Evolutionary conservation across 1,139 yeast genomes (phyloP), one percentile per base, ranked within the genome.

Genomic region (Magnusiomyces fungicola): DNA sequence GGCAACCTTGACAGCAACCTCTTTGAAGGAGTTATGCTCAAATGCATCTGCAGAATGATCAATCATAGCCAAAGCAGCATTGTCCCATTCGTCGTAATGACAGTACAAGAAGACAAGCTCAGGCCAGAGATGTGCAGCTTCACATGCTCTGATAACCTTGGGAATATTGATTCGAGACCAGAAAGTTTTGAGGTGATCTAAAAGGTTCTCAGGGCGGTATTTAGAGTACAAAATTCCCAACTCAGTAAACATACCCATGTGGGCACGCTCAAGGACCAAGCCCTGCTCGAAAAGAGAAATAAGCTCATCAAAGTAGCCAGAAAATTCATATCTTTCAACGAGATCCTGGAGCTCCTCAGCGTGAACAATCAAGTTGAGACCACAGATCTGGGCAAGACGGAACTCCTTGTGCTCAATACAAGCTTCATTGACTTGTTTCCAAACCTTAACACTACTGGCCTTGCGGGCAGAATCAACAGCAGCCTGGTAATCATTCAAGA

Each of bases 191-290:
- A 92, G 77, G 70, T 92, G 98, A 70, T 92, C 98, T 89, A 88
- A 86, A 48, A 95, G 87, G 70, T 83, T 84, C 53, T 82, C 87
- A 41, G 97, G 96, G 56, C 81, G 80, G 70, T 90, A 92, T 69
- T 90, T 92, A 59, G 94, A 78, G 73, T 92, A 92, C 61, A 92
- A 75, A 49, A 87, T 76, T 19, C 97, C 96, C 63, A 94, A 78
- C 69, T 90, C 97, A 10, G 99, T 92, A 67, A 94, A 92, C 97
- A 92, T 92, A 61, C 97, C 98, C 97, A 92, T 92, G 66, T 94
- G 98, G 37, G 99, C 98, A 68, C 98, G 85, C 74, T 92, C 99
- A 61, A 92, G 78, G 47, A 96, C 95, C 54, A 92, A 78, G 59
- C 98, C 98, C 61, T 89, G 94, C 71, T 92, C 98, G 63, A 92